phyloP scores from a whole-genome alignment of 495 filamentous ascomycete genomes.

The Venustampulla echinocandica region DNA sequence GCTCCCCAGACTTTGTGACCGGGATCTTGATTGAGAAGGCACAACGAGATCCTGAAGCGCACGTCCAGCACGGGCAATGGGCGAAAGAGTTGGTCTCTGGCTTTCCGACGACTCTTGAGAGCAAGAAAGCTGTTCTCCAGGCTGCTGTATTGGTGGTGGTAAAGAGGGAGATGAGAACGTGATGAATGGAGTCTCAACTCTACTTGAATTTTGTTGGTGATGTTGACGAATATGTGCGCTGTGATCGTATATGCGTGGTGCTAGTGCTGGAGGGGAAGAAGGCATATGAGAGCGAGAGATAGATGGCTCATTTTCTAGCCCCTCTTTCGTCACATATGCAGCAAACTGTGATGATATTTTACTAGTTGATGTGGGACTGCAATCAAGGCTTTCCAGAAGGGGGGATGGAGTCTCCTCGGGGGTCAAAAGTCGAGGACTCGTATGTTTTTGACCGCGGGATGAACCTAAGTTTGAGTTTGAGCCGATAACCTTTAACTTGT shows the following conservation, averaged over 20 bases:
- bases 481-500: slow-evolving; percentile 7
- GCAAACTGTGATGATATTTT: no score
- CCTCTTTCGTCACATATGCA: neutral
- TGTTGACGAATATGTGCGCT: slow-evolving; percentile 21
- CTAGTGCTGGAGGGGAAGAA: slow-evolving; percentile 23
- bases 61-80: slow-evolving; percentile 42
- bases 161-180: slow-evolving; percentile 26
- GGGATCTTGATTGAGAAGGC: slow-evolving; percentile 38
- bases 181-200: slow-evolving; percentile 24
- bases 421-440: slow-evolving; percentile 34
- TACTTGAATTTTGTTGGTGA: slow-evolving; percentile 13
- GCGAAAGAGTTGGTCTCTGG: slow-evolving; percentile 37
- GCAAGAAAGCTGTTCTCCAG: slow-evolving; percentile 19
- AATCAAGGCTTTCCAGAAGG: no score
- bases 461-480: neutral
- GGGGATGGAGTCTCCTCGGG: slow-evolving; percentile 48
- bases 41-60: slow-evolving; percentile 43
- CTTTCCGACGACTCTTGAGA: neutral
- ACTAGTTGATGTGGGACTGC: no score
- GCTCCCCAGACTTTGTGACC: slow-evolving; percentile 38
- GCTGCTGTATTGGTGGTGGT: slow-evolving; percentile 26
- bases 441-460: neutral
- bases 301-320: slow-evolving; percentile 2
- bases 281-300: slow-evolving; percentile 10
- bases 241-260: slow-evolving; percentile 20